Evolutionary conservation across 345 rosid species (phyloP), one percentile per base, ranked within the genome.

Genomic region (Syzygium jambos): DNA sequence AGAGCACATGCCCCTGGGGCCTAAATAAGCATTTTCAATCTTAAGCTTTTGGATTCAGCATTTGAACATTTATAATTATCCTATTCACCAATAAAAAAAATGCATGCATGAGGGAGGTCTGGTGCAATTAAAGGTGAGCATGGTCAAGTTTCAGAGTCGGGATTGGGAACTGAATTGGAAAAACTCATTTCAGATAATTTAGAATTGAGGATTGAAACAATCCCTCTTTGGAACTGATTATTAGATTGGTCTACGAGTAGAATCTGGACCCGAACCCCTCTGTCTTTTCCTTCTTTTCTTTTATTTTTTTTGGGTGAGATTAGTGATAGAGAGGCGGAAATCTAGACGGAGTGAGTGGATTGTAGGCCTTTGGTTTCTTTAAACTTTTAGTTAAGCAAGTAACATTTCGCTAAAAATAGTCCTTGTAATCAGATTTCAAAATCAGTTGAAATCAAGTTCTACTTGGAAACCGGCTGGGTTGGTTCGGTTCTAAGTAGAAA

Each of bases 131-230:
- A 57, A 3, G 65, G 30, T 25, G 3, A 57, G 1, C 6, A 4
- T 57, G 14, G 25, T 57, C 14, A 0, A 4, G 15, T 25, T 57
- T 57, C 0, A 4, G 1, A 57, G 63, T 57, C 25, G 27, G 9
- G 4, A 61, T 0, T 0, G 2, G 34, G 17, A 61, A 61, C 0
- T 6, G 0, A n/a, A 61, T 12, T n/a, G 73, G n/a, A 61, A n/a
- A 61, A 61, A n/a, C 17, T 12, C 12, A 7, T 15, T 61, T n/a
- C 6, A 0, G 17, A n/a, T 27, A 14, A 61, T n/a, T 8, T n/a
- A 13, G 0, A 43, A 43, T 43, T 43, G 7, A 43, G 46, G 46
- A 43, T 43, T 6, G 46, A 43, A 43, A 43, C 46, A 25, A 29
- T 11, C 7, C 15, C 15, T 29, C 14, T 57, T 57, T 4, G 1